Evolutionary conservation across 495 filamentous ascomycete genomes (phyloP), one percentile per base, ranked within the genome.

Genomic region (Viridothelium virens): DNA sequence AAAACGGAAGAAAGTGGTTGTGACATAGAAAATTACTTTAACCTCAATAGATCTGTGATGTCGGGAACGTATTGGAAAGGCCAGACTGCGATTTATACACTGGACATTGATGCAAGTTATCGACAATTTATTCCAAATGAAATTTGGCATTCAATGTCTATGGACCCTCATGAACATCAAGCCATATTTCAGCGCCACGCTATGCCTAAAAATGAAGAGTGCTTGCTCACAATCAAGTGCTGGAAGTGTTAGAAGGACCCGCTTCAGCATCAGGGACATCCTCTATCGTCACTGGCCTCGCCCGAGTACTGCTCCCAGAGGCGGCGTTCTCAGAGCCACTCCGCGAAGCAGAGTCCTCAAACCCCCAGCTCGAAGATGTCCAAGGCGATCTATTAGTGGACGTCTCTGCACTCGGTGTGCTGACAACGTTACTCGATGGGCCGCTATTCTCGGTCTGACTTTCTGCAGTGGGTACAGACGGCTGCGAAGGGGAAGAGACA

Each of bases 241-340:
- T 14, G n/a, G 53, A 59, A 34, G 53, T 7, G 18, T 11, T 59
- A 9, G 53, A 59, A 3, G 53, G 53, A 33, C 53, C 53, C 33
- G 53, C 53, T 59, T 59, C 53, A 4, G 53, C 31, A 59, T 59
- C 53, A 5, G 53, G 31, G 31, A 31, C 53, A 59, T 59, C 53
- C 31, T 59, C 53, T 7, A 59, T 31, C 14, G 53, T 59, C 4
- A 31, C 53, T 10, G 53, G 53, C 18, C 31, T 59, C 3, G 53
- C 53, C 31, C 36, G 53, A 7, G 53, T 59, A 18, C 5, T 59
- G 25, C 31, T 18, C 14, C 31, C 31, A 33, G 53, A 59, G 36
- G 25, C 7, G 3, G 31, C 53, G 7, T 36, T 36, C 18, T 36
- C 53, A 33, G 53, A 14, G 31, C 53, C 53, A 14, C 53, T 59